phyloP scores from a whole-genome alignment of 164 flowering plant genomes.

The Chloranthus sessilifolius region DNA sequence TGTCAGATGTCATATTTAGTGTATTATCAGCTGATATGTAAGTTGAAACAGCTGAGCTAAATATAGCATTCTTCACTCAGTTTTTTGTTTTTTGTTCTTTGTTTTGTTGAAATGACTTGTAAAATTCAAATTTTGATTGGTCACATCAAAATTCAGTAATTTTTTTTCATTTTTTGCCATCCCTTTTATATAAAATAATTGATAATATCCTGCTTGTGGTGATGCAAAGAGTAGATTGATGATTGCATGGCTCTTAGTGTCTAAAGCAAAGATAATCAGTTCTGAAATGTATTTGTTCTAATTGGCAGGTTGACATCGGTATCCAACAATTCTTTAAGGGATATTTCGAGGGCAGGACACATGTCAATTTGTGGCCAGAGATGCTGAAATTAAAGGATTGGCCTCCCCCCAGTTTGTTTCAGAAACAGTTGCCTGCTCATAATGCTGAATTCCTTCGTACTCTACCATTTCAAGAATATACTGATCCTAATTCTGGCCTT shows the following conservation, averaged over 20 bases:
- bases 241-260: too few relatives aligned
- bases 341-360: slow-evolving; percentile 37
- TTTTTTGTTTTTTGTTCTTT: background rate
- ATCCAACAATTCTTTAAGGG: slow-evolving; percentile 44
- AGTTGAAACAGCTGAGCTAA: too few relatives aligned
- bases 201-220: too few relatives aligned
- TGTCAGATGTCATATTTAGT: too few relatives aligned
- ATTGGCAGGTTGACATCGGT: slow-evolving; percentile 52
- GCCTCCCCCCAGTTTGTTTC: slow-evolving; percentile 51
- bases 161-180: too few relatives aligned
- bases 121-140: background rate
- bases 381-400: slow-evolving; percentile 54
- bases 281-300: too few relatives aligned
- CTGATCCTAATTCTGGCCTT: slow-evolving; percentile 57
- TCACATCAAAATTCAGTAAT: too few relatives aligned
- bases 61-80: too few relatives aligned
- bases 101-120: background rate
- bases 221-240: too few relatives aligned
- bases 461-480: slow-evolving; percentile 72
- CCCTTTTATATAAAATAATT: too few relatives aligned
- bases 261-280: too few relatives aligned
- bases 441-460: slow-evolving; percentile 35
- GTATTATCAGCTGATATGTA: too few relatives aligned
- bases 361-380: slow-evolving; percentile 36
- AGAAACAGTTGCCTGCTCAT: slow-evolving; percentile 55